Percentiles rank a stretch among this genome's conserved stretches.
Evolutionary conservation across 768 basidiomycete genomes (phyloP).

Genomic region (Cystofilobasidium capitatum): DNA sequence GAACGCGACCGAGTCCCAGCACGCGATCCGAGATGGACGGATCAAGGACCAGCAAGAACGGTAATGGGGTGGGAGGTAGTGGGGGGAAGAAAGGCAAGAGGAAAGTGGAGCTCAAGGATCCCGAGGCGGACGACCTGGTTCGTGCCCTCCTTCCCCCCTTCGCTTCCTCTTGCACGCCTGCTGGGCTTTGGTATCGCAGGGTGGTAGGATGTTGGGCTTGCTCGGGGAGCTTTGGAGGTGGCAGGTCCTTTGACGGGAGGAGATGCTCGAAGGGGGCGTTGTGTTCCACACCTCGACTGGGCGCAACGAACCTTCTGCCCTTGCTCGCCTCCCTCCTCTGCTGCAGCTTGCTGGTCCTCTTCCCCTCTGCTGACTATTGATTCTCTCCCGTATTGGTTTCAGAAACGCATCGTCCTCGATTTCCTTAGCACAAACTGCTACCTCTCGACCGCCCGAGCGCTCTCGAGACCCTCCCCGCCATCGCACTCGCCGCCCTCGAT

Average conservation of each 20-base stretch:
- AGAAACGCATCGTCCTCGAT: constrained; percentile 51
- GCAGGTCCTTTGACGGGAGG: too few species aligned
- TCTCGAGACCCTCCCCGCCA: constrained; percentile 40
- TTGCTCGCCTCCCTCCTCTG: too few species aligned
- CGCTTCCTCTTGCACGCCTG: neutral
- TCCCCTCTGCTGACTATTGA: neutral
- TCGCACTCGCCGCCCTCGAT: neutral
- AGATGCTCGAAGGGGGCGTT: too few species aligned
- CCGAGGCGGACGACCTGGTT: constrained; percentile 11
- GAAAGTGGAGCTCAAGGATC: neutral
- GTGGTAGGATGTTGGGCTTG: neutral
- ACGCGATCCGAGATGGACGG: too few species aligned
- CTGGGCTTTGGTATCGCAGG: too few species aligned
- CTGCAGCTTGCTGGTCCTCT: too few species aligned
- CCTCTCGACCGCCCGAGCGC: constrained; percentile 59
- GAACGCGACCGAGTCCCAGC: too few species aligned
- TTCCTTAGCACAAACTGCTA: constrained; percentile 68
- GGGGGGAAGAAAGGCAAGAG: too few species aligned
- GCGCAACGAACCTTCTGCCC: too few species aligned
- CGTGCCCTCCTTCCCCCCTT: neutral
- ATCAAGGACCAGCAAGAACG: neutral
- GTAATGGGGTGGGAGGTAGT: too few species aligned
- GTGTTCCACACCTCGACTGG: too few species aligned
- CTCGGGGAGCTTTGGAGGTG: neutral
- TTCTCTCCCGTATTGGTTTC: neutral